These are phyloP conservation scores for Colletotrichum sp. DNA, from an alignment of 2,329 filamentous ascomycete species.

Conservation along the genomic window DNA sequence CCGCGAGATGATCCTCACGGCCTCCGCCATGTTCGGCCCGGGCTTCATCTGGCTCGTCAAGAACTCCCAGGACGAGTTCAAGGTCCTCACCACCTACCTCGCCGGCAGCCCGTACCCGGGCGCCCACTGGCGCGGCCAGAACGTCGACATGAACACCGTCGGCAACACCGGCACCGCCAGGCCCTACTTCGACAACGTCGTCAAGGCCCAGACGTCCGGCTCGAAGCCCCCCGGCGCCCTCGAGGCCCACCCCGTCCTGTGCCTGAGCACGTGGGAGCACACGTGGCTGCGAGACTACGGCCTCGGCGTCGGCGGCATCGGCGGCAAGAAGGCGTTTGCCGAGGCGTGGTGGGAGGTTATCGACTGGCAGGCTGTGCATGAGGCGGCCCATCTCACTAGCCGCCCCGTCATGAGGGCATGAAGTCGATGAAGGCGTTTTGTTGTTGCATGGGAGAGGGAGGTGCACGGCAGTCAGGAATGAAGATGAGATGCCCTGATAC, in stretches of 20 bases:
- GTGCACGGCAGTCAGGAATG: background rate
- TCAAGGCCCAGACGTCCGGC: slow-evolving; percentile 25
- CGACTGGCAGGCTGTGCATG: slow-evolving; percentile 79
- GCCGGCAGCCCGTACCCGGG: slow-evolving; percentile 87
- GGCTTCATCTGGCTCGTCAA: slow-evolving; percentile 96
- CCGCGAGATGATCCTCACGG: slow-evolving; percentile 79
- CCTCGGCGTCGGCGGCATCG: slow-evolving; percentile 58
- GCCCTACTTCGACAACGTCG: slow-evolving; percentile 44
- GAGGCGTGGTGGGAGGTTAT: slow-evolving; percentile 87
- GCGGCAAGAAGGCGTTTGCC: slow-evolving; percentile 78
- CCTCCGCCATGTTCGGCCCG: slow-evolving; percentile 91
- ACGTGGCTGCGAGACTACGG: slow-evolving; percentile 86
- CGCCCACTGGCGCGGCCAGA: slow-evolving; percentile 79
- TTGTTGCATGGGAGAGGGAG: background rate
- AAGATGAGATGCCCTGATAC: background rate
- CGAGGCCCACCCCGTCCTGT: slow-evolving; percentile 78
- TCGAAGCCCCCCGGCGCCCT: slow-evolving; percentile 68
- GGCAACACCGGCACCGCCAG: slow-evolving; percentile 42
- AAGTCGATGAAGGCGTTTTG: background rate
- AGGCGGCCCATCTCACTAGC: slow-evolving; percentile 23
- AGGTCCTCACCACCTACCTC: slow-evolving; percentile 87
- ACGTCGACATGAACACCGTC: slow-evolving; percentile 72
- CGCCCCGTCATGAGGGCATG: background rate
- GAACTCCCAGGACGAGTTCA: slow-evolving; percentile 51
- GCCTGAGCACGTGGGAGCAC: slow-evolving; percentile 97